These are phyloP conservation scores for Russula sp. DNA, from an alignment of 768 basidiomycete species.

Conservation along the genomic window DNA sequence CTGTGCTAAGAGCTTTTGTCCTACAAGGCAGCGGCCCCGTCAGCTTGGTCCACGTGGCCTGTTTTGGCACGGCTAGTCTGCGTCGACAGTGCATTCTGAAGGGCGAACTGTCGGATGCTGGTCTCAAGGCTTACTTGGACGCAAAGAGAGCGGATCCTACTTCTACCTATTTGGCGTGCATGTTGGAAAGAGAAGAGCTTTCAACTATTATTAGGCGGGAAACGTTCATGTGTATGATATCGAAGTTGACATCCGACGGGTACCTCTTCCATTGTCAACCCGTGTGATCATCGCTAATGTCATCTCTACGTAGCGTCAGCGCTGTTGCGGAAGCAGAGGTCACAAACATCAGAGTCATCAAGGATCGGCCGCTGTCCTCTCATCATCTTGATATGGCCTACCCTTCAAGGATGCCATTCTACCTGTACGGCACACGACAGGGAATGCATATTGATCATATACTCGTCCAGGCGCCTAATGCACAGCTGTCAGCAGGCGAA, in stretches of 20 bases:
- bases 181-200: slow-evolving; percentile 26
- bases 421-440: slow-evolving; percentile 39
- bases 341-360: slow-evolving; percentile 37
- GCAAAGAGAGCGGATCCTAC: slow-evolving; percentile 28
- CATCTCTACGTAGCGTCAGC: slow-evolving; percentile 17
- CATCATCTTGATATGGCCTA: slow-evolving; percentile 37
- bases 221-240: slow-evolving; percentile 18
- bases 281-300: not conserved
- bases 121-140: slow-evolving; percentile 26
- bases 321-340: slow-evolving; percentile 25
- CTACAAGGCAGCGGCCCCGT: slow-evolving; percentile 39
- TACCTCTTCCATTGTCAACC: not conserved
- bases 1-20: slow-evolving; percentile 39
- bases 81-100: slow-evolving; percentile 42
- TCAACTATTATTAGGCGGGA: slow-evolving; percentile 18
- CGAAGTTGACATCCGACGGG: slow-evolving; percentile 25
- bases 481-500: slow-evolving; percentile 30
- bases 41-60: slow-evolving; percentile 39
- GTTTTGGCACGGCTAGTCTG: slow-evolving; percentile 40
- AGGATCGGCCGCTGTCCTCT: slow-evolving; percentile 36
- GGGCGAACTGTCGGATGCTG: slow-evolving; percentile 33
- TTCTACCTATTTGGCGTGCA: slow-evolving; percentile 32
- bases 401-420: slow-evolving; percentile 40
- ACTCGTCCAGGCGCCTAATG: slow-evolving; percentile 32
- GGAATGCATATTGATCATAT: slow-evolving; percentile 41